These are phyloP conservation scores for Chaetomium strumarium DNA, from an alignment of 2,329 filamentous ascomycete genomes.

Conservation along the genomic window DNA sequence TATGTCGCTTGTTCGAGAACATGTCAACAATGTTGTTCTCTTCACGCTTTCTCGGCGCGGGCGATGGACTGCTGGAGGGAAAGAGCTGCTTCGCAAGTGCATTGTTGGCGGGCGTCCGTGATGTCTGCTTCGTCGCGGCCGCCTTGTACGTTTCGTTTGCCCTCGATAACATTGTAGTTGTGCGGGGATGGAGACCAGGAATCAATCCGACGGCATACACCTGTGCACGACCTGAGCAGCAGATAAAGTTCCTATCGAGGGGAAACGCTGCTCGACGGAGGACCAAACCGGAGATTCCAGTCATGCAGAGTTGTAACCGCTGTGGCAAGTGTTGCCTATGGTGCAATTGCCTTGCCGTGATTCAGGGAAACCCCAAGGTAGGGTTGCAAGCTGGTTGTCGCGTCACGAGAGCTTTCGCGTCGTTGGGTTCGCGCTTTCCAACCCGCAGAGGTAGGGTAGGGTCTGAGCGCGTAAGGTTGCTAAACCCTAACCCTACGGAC, in stretches of 20 bases:
- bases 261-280: conserved; percentile 19
- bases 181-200: neutral
- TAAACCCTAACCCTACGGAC: no score
- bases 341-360: neutral
- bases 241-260: conserved; percentile 14
- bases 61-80: conserved; percentile 49
- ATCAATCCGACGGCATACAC: conserved; percentile 15
- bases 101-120: conserved; percentile 27
- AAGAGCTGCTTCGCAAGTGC: conserved; percentile 48
- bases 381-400: no score
- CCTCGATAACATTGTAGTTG: conserved; percentile 17
- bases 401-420: neutral
- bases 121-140: conserved; percentile 29
- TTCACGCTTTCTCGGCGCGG: conserved; percentile 32
- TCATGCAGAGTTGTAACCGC: conserved; percentile 21
- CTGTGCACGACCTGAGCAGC: conserved; percentile 4
- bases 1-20: conserved; percentile 40
- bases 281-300: conserved; percentile 20
- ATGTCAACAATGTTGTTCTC: conserved; percentile 43
- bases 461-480: no score
- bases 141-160: conserved; percentile 30
- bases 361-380: no score
- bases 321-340: neutral
- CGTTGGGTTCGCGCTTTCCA: neutral
- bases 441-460: no score